These are phyloP conservation scores for Pseudogymnoascus sp. DNA, from an alignment of 2,329 filamentous ascomycete genomes.

Conservation along the genomic window DNA sequence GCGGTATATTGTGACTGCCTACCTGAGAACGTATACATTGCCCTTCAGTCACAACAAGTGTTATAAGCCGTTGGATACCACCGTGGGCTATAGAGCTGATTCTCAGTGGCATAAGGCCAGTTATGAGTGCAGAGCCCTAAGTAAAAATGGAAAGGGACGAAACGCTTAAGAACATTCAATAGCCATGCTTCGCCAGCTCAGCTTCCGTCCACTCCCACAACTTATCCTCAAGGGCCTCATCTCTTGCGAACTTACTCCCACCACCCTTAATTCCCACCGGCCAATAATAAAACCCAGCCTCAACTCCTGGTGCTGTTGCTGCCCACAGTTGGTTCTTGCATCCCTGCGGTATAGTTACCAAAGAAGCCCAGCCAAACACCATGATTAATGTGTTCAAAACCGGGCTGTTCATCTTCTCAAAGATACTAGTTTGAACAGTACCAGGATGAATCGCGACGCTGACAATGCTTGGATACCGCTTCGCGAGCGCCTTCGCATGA, in stretches of 20 bases:
- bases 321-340: slow-evolving; percentile 39
- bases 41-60: neutral
- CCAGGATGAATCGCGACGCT: slow-evolving; percentile 37
- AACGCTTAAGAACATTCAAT: neutral
- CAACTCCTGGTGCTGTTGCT: slow-evolving; percentile 29
- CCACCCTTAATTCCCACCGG: slow-evolving; percentile 27
- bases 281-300: slow-evolving; percentile 30
- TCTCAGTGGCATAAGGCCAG: neutral
- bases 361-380: neutral
- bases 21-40: neutral
- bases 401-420: neutral
- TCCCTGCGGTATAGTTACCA: slow-evolving; percentile 22
- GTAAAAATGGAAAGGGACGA: neutral
- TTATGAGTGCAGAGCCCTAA: neutral
- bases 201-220: slow-evolving; percentile 29
- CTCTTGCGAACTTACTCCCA: slow-evolving; percentile 15
- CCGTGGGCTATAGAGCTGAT: neutral
- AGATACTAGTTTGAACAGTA: slow-evolving; percentile 20
- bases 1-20: neutral
- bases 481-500: slow-evolving; percentile 12
- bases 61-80: neutral
- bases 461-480: slow-evolving; percentile 28
- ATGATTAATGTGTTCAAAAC: neutral
- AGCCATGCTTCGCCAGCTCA: slow-evolving; percentile 15
- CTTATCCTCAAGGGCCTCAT: slow-evolving; percentile 21